Conservation (phyloP, 2,329 filamentous ascomycete genomes). For the Aquanectria penicillioides region DNA sequence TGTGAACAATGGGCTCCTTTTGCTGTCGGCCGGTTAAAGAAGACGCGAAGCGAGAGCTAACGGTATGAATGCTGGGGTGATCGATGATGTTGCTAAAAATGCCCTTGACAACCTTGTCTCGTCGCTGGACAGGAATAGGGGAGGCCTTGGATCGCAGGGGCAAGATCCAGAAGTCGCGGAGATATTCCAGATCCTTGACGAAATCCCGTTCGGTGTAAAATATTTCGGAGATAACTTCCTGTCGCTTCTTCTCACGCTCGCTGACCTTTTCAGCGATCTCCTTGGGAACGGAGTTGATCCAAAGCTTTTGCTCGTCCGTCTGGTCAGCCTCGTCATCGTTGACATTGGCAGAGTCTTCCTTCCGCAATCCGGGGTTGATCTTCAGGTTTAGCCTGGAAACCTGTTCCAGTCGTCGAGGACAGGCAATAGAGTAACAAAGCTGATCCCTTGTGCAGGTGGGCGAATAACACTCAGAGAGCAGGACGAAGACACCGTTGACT, state of each 20-base stretch:
- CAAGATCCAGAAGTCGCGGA: conserved; percentile 98
- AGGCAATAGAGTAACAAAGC: conserved; percentile 97
- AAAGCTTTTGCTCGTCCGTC: conserved; percentile 95
- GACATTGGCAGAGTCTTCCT: conserved; percentile 64
- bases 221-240: conserved; percentile 97
- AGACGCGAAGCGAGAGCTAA: conserved; percentile 89
- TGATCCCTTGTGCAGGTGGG: conserved; percentile 96
- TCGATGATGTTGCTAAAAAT: conserved; percentile 98
- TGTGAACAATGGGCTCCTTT: conserved; percentile 86
- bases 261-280: conserved; percentile 90
- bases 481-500: conserved; percentile 95
- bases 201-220: conserved; percentile 99
- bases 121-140: conserved; percentile 86
- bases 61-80: conserved; percentile 79
- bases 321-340: conserved; percentile 85
- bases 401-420: conserved; percentile 91
- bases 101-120: conserved; percentile 90
- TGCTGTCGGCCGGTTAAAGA: conserved; percentile 91
- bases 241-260: conserved; percentile 94
- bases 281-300: conserved; percentile 98
- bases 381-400: conserved; percentile 94
- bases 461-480: conserved; percentile 97
- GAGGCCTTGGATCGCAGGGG: conserved; percentile 84
- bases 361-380: conserved; percentile 86
- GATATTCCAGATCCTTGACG: conserved; percentile 97